Evolutionary conservation across 2,329 filamentous ascomycete genomes (phyloP), one percentile per base, ranked within the genome.

Genomic region (Aureobasidium sp.): DNA sequence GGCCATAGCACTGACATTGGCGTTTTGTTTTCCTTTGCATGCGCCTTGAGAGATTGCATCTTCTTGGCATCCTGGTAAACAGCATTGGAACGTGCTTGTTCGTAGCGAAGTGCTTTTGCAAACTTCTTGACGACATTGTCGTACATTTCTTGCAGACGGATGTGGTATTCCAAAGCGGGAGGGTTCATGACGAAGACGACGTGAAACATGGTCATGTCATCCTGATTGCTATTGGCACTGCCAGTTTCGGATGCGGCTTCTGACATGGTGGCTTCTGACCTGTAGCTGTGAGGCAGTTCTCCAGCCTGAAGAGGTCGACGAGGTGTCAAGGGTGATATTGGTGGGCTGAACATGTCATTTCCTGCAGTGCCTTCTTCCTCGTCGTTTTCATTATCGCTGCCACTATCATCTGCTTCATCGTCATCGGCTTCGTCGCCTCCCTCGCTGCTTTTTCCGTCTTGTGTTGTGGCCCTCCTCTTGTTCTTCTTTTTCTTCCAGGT

Each of bases 181-280:
- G 91, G 89, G 67, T 90, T 88, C 66, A 97, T 78, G 56, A 96
- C 89, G 73, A 97, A 97, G 27, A 97, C 91, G 12, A 97, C 83
- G 73, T 97, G 96, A 76, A 99, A 99, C 93, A 97, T 97, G 65
- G 87, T 91, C 89, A 97, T 92, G 71, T 89, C 86, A 40, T 63
- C 56, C 74, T 75, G 11, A 70, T 73, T 15, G 71, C 52, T 63
- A 3, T 63, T 62, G 19, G 65, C 70, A 27, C 71, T 73, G 8
- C 66, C 63, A 17, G 70, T 71, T 54, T 70, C 74, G n/a, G 63
- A 72, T n/a, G 64, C 66, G n/a, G 40, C 35, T 37, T 63, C 61
- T 22, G 53, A 60, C 33, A 54, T 48, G 42, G 45, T 11, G 22
- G 53, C 35, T 14, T 60, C 27, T 3, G 61, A 59, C 14, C 22